Evolutionary conservation across 2,329 filamentous ascomycete species (phyloP).

Genomic region (Trichoderma guizhouense): DNA sequence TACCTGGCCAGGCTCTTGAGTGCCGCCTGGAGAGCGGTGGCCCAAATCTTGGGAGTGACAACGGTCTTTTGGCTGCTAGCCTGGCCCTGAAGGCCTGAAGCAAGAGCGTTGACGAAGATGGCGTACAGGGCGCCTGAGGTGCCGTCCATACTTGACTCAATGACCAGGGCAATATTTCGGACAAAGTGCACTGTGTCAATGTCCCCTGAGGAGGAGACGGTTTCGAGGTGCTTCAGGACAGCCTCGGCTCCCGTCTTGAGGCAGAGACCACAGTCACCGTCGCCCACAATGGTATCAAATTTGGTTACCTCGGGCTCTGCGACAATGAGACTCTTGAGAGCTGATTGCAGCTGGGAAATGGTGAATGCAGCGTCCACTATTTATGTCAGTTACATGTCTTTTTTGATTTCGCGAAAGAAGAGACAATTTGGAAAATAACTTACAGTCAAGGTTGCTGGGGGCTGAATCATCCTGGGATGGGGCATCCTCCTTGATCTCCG

Average conservation of each 20-base stretch:
- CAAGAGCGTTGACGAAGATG: slow-evolving; percentile 71
- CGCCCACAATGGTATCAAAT: slow-evolving; percentile 30
- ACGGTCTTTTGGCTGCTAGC: neutral
- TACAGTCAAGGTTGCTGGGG: slow-evolving; percentile 20
- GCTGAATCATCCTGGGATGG: slow-evolving; percentile 5
- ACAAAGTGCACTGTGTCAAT: slow-evolving; percentile 16
- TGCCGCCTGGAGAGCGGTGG: slow-evolving; percentile 55
- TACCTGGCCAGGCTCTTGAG: slow-evolving; percentile 59
- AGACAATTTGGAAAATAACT: neutral
- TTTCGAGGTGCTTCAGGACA: slow-evolving; percentile 51
- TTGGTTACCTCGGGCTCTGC: slow-evolving; percentile 27
- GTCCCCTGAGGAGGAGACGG: slow-evolving; percentile 39
- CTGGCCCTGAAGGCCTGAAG: slow-evolving; percentile 31
- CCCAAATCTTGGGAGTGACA: slow-evolving; percentile 27
- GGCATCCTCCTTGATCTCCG: neutral
- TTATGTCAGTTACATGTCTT: neutral
- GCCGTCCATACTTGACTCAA: slow-evolving; percentile 70
- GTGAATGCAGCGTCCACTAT: slow-evolving; percentile 18
- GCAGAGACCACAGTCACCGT: slow-evolving; percentile 30
- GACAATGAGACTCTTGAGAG: slow-evolving; percentile 35
- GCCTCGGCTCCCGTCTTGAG: slow-evolving; percentile 45
- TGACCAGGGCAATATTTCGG: slow-evolving; percentile 46
- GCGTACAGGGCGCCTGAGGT: slow-evolving; percentile 71
- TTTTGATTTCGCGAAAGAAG: neutral
- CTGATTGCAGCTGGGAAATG: slow-evolving; percentile 8